Base-by-base conservation (phyloP, 1,284 basidiomycete species). In the Ceratobasidium sp. region DNA sequence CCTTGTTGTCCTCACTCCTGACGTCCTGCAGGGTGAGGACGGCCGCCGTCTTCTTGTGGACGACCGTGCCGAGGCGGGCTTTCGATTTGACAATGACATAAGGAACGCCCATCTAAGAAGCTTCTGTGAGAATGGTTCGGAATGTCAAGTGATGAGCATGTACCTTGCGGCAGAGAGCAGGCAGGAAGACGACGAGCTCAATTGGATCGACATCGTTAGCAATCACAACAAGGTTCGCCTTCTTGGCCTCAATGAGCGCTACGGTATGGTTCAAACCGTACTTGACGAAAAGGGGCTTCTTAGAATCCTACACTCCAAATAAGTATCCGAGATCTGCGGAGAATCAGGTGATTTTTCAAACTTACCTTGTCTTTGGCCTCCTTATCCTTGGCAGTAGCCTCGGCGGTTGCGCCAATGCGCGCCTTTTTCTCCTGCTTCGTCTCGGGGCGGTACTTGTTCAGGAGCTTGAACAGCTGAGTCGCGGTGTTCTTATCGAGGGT, bases 401-500 rank as follows among this genome's bases (percentile, higher is more conserved):
- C 89, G 65, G 95, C 95, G 76, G 89, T 85, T 63, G 90, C 88
- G 80, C 90, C 88, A 69, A 99, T 91, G 88, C 97, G 96, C 78
- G 91, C 91, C 89, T 97, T 97, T 92, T 99, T 99, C 91, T 99
- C 97, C 85, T 93, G 92, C 89, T 96, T 97, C 79, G 92, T 90
- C 89, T 97, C 95, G 42, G 95, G 95, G 81, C 94, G 92, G 85
- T 94, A 93, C 90, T 99, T 99, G 92, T 99, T 97, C 77, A 99
- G 85, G 80, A 99, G 91, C 88, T 97, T 97, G 93, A 99, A 99
- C 79, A 99, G 87, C 86, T 98, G 96, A 76, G 95, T 97, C 63
- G 97, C 97, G 76, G 97, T 99, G 91, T 99, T 99, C 91, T 98
- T 99, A 91, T 99, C 97, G 82, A 99, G 89, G 63, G 96, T 97